Evolutionary conservation across 2,329 filamentous ascomycete genomes (phyloP).

Genomic region (Alternaria longipes): DNA sequence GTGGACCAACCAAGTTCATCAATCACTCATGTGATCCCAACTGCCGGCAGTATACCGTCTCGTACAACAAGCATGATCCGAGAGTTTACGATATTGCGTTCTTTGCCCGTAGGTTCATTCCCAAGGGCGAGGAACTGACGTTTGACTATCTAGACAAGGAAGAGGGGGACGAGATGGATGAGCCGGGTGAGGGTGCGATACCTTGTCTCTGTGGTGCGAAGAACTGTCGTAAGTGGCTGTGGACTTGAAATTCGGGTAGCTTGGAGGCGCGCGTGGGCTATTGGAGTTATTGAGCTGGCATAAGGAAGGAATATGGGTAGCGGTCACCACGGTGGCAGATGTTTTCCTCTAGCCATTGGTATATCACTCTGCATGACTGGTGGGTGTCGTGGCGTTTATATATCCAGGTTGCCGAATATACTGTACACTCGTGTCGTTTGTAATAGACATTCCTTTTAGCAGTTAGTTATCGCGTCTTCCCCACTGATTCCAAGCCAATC

Average conservation of each 20-base stretch:
- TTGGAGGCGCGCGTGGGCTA: background rate
- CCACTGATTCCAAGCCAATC: too few species aligned
- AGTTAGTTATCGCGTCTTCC: too few species aligned
- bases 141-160: constrained; percentile 81
- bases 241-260: constrained; percentile 54
- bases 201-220: constrained; percentile 67
- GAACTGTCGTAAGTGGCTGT: constrained; percentile 75
- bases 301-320: background rate
- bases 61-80: constrained; percentile 78
- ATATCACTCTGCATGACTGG: background rate
- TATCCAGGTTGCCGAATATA: background rate
- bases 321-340: background rate
- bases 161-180: constrained; percentile 61
- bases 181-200: constrained; percentile 57
- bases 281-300: background rate
- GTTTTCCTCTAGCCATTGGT: background rate
- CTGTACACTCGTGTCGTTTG: too few species aligned
- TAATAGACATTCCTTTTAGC: too few species aligned
- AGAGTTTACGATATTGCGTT: constrained; percentile 79
- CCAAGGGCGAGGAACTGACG: constrained; percentile 73
- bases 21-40: constrained; percentile 86
- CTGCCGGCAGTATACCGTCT: constrained; percentile 79
- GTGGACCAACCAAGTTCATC: constrained; percentile 81
- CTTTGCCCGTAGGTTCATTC: constrained; percentile 75
- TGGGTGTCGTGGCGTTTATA: background rate